These are phyloP conservation scores for Ophiostoma pallidulum DNA, from an alignment of 2,329 filamentous ascomycete species.

Conservation along the genomic window DNA sequence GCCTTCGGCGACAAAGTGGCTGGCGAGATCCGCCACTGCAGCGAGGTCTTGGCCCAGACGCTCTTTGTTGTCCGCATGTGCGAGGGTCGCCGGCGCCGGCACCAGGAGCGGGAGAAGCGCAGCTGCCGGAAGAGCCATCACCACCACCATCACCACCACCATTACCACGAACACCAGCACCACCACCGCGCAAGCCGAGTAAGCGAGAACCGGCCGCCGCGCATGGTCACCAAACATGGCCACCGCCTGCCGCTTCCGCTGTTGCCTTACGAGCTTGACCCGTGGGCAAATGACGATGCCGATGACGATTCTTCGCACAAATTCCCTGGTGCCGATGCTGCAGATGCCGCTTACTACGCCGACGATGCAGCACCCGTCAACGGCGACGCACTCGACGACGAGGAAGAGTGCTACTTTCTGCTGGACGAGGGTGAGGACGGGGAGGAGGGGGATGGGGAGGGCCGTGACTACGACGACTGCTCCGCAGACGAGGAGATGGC, in stretches of 20 bases:
- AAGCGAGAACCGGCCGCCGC: slow-evolving; percentile 2
- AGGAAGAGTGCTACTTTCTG: not conserved
- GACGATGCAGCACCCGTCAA: not conserved
- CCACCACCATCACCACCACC: not conserved
- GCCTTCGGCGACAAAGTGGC: slow-evolving; percentile 16
- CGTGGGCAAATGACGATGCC: slow-evolving; percentile 1
- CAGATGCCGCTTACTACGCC: not conserved
- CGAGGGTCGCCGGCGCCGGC: slow-evolving; percentile 9
- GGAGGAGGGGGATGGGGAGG: not conserved
- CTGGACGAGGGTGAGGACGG: not conserved
- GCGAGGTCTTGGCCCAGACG: not conserved
- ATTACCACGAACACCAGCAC: not conserved
- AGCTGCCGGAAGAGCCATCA: not conserved
- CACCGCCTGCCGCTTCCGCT: slow-evolving; percentile 17
- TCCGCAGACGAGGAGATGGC: not conserved
- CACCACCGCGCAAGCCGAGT: not conserved
- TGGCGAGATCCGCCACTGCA: slow-evolving; percentile 3
- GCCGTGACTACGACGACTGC: not conserved
- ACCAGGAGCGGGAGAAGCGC: not conserved
- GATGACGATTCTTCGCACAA: no score
- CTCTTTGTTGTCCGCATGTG: slow-evolving; percentile 10
- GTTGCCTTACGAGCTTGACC: slow-evolving; percentile 2
- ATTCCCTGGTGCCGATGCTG: no score
- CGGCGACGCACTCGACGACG: not conserved
- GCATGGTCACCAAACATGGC: slow-evolving; percentile 14